Conservation (phyloP, 2,329 filamentous ascomycete species). For the Albophoma yamanashiensis region DNA sequence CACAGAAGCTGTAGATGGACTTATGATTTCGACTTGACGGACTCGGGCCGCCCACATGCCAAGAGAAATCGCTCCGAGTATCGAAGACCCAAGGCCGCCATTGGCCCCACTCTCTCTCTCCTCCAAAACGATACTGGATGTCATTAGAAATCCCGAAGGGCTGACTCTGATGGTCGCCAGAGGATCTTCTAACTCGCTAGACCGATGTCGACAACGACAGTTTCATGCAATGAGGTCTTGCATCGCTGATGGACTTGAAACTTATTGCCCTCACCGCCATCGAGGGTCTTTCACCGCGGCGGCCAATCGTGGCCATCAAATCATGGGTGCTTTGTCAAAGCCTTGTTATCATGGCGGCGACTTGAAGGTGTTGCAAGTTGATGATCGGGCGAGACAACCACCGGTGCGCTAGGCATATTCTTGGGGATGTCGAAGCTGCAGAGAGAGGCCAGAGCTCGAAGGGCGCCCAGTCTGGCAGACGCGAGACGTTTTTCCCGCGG, state of each 20-base stretch:
- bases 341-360: not conserved
- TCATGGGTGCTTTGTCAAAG: not conserved
- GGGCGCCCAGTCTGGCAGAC: not conserved
- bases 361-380: not conserved
- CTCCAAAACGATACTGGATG: not conserved
- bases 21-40: not conserved
- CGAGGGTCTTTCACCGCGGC: not conserved
- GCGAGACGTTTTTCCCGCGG: not conserved
- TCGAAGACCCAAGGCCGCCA: not conserved
- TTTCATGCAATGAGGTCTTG: not conserved
- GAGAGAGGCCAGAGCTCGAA: not conserved
- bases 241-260: not conserved
- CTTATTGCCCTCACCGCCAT: not conserved
- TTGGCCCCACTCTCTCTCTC: not conserved
- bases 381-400: not conserved
- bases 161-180: not conserved
- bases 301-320: too few species aligned
- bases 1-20: not conserved
- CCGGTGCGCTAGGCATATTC: not conserved
- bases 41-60: not conserved
- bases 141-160: not conserved
- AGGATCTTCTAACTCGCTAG: not conserved
- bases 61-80: not conserved
- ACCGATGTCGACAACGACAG: not conserved
- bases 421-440: not conserved